Evolutionary conservation across 129 eudicot species (phyloP).

Genomic region (Erigeron canadensis): DNA sequence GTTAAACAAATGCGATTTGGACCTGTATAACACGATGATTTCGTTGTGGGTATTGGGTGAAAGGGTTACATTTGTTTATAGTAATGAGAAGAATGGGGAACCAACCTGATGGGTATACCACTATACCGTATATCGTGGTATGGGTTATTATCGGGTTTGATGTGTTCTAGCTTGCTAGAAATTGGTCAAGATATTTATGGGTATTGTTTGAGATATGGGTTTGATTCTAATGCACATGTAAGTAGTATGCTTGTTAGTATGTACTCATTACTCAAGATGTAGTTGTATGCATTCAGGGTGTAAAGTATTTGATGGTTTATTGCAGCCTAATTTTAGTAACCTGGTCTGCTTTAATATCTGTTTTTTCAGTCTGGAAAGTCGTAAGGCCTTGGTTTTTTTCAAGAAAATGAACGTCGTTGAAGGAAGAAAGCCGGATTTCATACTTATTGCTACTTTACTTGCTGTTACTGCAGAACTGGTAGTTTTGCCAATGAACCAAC

Average conservation of each 20-base stretch:
- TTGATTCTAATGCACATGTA: slow-evolving; percentile 50
- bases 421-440: slow-evolving; percentile 46
- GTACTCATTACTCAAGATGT: slow-evolving; percentile 63
- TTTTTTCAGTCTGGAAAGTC: slow-evolving; percentile 49
- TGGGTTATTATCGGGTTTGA: slow-evolving; percentile 55
- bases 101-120: slow-evolving; percentile 69
- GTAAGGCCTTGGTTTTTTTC: slow-evolving; percentile 44
- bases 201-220: slow-evolving; percentile 55
- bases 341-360: slow-evolving; percentile 74
- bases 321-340: slow-evolving; percentile 70
- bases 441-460: slow-evolving; percentile 56
- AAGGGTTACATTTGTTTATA: slow-evolving; percentile 45
- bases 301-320: slow-evolving; percentile 48
- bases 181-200: slow-evolving; percentile 60
- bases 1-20: slow-evolving; percentile 55
- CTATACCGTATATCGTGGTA: too few species aligned
- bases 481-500: slow-evolving; percentile 20
- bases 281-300: slow-evolving; percentile 51
- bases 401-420: slow-evolving; percentile 36
- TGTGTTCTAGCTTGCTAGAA: slow-evolving; percentile 36
- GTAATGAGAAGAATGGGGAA: slow-evolving; percentile 46
- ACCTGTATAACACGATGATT: slow-evolving; percentile 65
- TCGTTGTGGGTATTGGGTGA: slow-evolving; percentile 49
- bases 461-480: slow-evolving; percentile 57
- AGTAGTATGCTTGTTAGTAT: slow-evolving; percentile 64